These are phyloP conservation scores for Fusarium redolens DNA, from an alignment of 2,329 filamentous ascomycete species.

Conservation along the genomic window DNA sequence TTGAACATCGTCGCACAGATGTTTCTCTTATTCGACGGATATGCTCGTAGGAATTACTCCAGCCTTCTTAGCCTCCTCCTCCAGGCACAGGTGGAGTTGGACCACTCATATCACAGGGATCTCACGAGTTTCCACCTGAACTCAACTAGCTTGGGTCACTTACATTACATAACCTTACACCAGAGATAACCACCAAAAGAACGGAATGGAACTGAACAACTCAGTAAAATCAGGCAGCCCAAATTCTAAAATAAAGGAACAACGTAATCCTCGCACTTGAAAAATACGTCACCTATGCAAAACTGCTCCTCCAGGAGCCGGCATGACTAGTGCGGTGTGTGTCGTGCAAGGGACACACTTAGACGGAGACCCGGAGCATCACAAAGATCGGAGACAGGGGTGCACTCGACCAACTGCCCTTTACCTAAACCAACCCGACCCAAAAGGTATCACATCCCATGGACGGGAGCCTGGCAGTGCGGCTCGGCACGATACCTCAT, in stretches of 20 bases:
- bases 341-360: constrained; percentile 4
- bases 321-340: constrained; percentile 6
- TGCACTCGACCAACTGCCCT: constrained; percentile 3
- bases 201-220: not conserved
- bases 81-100: constrained; percentile 32
- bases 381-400: constrained; percentile 25
- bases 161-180: constrained; percentile 5
- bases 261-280: not conserved
- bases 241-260: constrained; percentile 5
- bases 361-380: constrained; percentile 20
- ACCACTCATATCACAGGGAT: constrained; percentile 20
- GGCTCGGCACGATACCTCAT: constrained; percentile 40
- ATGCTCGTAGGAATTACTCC: constrained; percentile 7
- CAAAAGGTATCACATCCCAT: constrained; percentile 32
- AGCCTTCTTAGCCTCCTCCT: constrained; percentile 15
- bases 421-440: constrained; percentile 1
- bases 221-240: constrained; percentile 9
- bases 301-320: constrained; percentile 5
- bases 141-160: not conserved
- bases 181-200: not conserved
- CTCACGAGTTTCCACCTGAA: not conserved
- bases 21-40: not conserved
- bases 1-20: constrained; percentile 2
- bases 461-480: constrained; percentile 45
- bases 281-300: not conserved